Base-by-base conservation (phyloP, 2,329 filamentous ascomycete species). In the Claviceps sp. region DNA sequence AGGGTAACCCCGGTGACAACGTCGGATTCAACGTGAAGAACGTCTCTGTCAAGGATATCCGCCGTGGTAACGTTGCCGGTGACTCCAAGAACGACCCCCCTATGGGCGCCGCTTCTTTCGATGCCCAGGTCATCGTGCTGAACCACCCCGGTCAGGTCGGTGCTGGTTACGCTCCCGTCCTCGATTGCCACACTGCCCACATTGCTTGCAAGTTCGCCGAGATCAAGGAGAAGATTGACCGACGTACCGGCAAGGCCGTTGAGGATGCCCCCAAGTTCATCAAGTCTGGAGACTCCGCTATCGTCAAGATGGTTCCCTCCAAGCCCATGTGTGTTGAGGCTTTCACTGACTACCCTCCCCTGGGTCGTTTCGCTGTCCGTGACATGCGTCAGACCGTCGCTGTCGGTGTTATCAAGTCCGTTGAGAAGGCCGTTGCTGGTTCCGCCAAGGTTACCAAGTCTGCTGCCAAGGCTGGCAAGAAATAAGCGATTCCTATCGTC, bases 1-100 rank as follows among this genome's bases (percentile, higher is more conserved):
- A 95, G 83, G 93, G 93, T 87, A 70, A 87, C 63, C 93, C 93
- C 70, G 93, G 93, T 85, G 93, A 98, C 88, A 98, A 98, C 82
- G 93, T 98, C 74, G 93, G 93, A 68, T 98, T 98, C 90, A 98
- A 98, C 88, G 91, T 98, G 80, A 98, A 98, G 90, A 98, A 98
- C 93, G 93, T 98, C 70, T 97, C 93, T 76, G 93, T 98, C 80
- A 98, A 98, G 90, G 93, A 98, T 75, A 95, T 98, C 72, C 93
- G 93, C 78, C 93, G 93, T 95, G 93, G 93, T 72, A 97, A 98
- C 85, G 93, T 98, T 67, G 87, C 87, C 69, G 89, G 89, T 89
- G 93, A 98, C 89, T 91, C 88, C 84, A 98, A 98, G 90, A 94
- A 95, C 82, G 93, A 98, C 80, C 93, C 93, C 67, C 89, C 93